Evolutionary conservation across 331 rosid species (phyloP).

Genomic region (Stylosanthes scabra): DNA sequence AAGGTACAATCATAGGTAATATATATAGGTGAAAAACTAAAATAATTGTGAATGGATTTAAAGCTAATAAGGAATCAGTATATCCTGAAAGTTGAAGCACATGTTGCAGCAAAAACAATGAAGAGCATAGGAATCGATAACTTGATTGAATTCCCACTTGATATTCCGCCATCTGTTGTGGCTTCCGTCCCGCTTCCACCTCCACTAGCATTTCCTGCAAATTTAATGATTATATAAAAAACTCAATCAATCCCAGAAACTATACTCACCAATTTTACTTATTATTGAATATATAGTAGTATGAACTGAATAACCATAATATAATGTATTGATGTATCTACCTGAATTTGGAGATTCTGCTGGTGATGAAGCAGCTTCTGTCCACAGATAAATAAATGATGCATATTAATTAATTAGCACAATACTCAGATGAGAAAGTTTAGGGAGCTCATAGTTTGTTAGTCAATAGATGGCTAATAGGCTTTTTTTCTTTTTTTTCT

Average conservation of each 20-base stretch:
- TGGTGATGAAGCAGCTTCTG: conserved; percentile 53
- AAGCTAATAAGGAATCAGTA: conserved; percentile 41
- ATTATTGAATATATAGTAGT: neutral
- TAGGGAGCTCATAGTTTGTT: too few relatives aligned
- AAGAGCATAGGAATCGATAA: conserved; percentile 57
- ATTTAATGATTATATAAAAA: neutral
- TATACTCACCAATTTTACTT: too few relatives aligned
- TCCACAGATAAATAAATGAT: conserved; percentile 15
- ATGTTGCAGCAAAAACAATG: conserved; percentile 55
- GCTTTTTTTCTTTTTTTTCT: too few relatives aligned
- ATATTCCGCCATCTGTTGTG: conserved; percentile 51
- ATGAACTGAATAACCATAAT: neutral
- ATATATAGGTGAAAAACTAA: conserved; percentile 2
- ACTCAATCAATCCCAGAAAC: too few relatives aligned
- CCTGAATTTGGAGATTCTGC: conserved; percentile 59
- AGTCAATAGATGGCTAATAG: too few relatives aligned
- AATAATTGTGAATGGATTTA: conserved; percentile 14
- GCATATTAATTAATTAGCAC: conserved; percentile 25
- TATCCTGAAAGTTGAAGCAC: conserved; percentile 40
- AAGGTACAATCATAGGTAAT: conserved; percentile 13
- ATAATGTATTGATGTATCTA: conserved; percentile 54
- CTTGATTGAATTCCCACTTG: conserved; percentile 60
- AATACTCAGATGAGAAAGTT: too few relatives aligned
- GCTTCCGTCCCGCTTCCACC: conserved; percentile 65
- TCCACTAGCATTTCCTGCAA: conserved; percentile 45